Percentiles rank a stretch among this genome's conserved stretches.
Evolutionary conservation across 305 asterid species (phyloP).

Genomic region (Fraxinus albicans): DNA sequence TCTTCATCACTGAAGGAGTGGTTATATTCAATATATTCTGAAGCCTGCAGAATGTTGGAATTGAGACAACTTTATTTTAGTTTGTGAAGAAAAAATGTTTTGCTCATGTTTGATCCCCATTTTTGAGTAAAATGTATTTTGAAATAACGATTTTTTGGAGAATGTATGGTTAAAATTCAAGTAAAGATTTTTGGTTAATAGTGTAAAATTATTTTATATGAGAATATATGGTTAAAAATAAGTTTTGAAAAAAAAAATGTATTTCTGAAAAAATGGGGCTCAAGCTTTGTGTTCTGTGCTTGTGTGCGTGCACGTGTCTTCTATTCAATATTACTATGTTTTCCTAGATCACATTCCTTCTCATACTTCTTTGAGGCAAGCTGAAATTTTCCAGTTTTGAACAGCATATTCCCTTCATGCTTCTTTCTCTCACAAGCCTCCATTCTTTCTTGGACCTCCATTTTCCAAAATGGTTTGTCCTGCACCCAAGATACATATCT

Average conservation of each 20-base stretch:
- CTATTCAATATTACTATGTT: background rate
- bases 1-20: slow-evolving; percentile 47
- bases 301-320: background rate
- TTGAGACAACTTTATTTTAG: slow-evolving; percentile 11
- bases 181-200: no score
- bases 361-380: slow-evolving; percentile 59
- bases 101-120: no score
- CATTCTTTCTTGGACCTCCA: slow-evolving; percentile 51
- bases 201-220: no score
- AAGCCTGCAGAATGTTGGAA: slow-evolving; percentile 45
- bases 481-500: slow-evolving; percentile 9
- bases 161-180: no score
- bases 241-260: no score
- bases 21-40: slow-evolving; percentile 40
- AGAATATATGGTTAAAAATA: no score
- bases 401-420: slow-evolving; percentile 49
- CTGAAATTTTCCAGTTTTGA: slow-evolving; percentile 46
- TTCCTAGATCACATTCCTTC: slow-evolving; percentile 46
- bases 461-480: slow-evolving; percentile 69
- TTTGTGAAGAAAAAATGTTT: background rate
- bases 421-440: slow-evolving; percentile 40
- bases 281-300: background rate
- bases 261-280: no score
- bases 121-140: no score
- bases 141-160: no score